These are phyloP conservation scores for Neonectria hederae DNA, from an alignment of 2,329 filamentous ascomycete species.

Conservation along the genomic window DNA sequence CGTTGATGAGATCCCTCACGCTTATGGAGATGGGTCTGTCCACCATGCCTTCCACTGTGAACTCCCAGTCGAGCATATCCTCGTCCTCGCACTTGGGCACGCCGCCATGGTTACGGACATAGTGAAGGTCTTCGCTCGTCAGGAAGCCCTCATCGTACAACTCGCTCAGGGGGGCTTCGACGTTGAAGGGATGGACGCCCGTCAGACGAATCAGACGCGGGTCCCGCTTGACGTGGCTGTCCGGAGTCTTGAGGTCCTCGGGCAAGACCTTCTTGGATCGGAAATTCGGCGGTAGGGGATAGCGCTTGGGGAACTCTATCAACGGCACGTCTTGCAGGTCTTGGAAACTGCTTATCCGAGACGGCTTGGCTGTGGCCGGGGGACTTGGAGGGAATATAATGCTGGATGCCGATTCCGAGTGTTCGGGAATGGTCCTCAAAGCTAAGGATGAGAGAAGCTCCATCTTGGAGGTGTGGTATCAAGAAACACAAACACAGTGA, in stretches of 20 bases:
- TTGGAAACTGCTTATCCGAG: constrained; percentile 47
- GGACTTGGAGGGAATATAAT: constrained; percentile 51
- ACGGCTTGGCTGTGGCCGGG: constrained; percentile 51
- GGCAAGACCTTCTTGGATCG: constrained; percentile 70
- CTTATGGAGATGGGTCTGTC: constrained; percentile 78
- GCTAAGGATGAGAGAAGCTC: constrained; percentile 30
- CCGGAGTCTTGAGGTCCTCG: constrained; percentile 85
- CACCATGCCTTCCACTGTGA: constrained; percentile 85
- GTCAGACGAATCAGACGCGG: constrained; percentile 85
- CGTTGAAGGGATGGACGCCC: constrained; percentile 90
- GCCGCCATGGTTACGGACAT: constrained; percentile 88
- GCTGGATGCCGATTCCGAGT: constrained; percentile 18
- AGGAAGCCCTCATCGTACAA: constrained; percentile 85
- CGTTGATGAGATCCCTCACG: constrained; percentile 74
- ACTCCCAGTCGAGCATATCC: constrained; percentile 81
- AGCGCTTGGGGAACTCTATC: constrained; percentile 42
- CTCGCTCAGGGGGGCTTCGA: constrained; percentile 81
- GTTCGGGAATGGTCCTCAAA: constrained; percentile 22
- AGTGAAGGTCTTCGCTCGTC: constrained; percentile 88
- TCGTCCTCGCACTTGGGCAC: constrained; percentile 80
- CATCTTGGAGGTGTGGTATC: constrained; percentile 26
- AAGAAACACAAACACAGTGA: not conserved
- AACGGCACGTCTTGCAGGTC: constrained; percentile 26
- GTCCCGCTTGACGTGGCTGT: constrained; percentile 82
- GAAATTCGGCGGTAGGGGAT: constrained; percentile 75